Evolutionary conservation across 176 grass and related monocot genomes (phyloP).

Genomic region (Microstegium vimineum): DNA sequence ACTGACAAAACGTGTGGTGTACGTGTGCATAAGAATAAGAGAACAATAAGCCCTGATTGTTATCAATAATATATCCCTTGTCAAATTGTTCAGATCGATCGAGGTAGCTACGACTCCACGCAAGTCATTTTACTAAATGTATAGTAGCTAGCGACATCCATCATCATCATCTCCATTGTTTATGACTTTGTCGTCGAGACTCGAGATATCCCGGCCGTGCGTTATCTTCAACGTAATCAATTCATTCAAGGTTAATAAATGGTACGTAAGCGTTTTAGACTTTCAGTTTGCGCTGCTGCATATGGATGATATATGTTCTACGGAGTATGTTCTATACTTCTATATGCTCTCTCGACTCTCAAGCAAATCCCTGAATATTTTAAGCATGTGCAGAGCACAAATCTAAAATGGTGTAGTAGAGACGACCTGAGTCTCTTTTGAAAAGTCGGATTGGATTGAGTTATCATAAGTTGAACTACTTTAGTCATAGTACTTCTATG

Average conservation of each 20-base stretch:
- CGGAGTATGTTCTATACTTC: too few relatives aligned
- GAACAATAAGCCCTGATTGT: too few relatives aligned
- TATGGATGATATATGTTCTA: background rate
- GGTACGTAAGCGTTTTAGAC: background rate
- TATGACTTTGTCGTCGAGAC: slow-evolving; percentile 8
- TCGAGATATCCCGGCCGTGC: background rate
- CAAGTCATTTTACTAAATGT: too few relatives aligned
- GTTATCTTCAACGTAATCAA: background rate
- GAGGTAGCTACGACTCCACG: too few relatives aligned
- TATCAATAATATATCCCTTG: too few relatives aligned
- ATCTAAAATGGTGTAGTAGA: background rate
- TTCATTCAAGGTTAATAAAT: background rate
- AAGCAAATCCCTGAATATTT: background rate
- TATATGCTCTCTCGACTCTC: too few relatives aligned
- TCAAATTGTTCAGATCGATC: too few relatives aligned
- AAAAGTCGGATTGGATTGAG: slow-evolving; percentile 9
- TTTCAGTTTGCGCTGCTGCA: too few relatives aligned
- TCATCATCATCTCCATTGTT: slow-evolving; percentile 1
- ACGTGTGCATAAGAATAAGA: background rate
- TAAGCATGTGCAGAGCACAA: background rate
- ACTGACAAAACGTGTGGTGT: background rate
- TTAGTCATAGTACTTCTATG: too few relatives aligned
- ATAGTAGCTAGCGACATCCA: background rate
- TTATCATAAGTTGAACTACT: too few relatives aligned
- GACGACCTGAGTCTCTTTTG: background rate